Conservation (phyloP, 331 rosid genomes). For the Quercus phellos region DNA sequence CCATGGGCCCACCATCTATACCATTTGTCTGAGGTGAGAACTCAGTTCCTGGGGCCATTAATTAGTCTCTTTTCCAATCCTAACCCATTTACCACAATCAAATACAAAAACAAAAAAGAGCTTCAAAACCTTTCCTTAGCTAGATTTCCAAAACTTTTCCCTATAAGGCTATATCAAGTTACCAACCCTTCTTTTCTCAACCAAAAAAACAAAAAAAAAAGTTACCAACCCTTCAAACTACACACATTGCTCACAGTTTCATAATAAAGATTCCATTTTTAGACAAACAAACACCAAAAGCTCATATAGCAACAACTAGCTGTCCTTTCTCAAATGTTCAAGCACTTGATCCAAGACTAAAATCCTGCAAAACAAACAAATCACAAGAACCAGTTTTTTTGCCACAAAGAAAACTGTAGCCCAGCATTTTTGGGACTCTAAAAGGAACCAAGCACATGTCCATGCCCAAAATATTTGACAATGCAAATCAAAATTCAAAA, state of each 20-base stretch:
- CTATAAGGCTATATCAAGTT: neutral
- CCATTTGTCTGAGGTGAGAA: slow-evolving; percentile 21
- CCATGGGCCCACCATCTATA: slow-evolving; percentile 35
- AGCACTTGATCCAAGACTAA: slow-evolving; percentile 31
- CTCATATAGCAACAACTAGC: slow-evolving; percentile 27
- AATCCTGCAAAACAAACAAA: slow-evolving; percentile 16
- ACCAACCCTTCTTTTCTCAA: neutral
- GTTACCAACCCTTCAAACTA: slow-evolving; percentile 13
- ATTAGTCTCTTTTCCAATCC: neutral
- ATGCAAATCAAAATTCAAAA: slow-evolving; percentile 1
- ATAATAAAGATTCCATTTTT: slow-evolving; percentile 12
- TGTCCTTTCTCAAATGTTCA: slow-evolving; percentile 10
- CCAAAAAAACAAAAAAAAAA: no score
- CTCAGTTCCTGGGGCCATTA: slow-evolving; percentile 42
- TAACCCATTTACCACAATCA: slow-evolving; percentile 18
- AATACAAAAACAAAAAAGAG: neutral
- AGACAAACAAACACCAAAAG: slow-evolving; percentile 7
- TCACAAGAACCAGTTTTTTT: slow-evolving; percentile 10
- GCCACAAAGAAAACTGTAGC: slow-evolving; percentile 1
- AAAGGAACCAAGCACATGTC: slow-evolving; percentile 23
- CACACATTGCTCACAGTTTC: slow-evolving; percentile 5
- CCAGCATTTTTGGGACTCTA: neutral
- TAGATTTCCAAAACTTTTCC: slow-evolving; percentile 10
- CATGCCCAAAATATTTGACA: neutral
- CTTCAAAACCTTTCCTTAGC: slow-evolving; percentile 1